A percentile compares a stretch with the other conserved stretches of the same genome.
phyloP scores from a whole-genome alignment of 192 early-diverging fungal species.

The Coemansia sp. region DNA sequence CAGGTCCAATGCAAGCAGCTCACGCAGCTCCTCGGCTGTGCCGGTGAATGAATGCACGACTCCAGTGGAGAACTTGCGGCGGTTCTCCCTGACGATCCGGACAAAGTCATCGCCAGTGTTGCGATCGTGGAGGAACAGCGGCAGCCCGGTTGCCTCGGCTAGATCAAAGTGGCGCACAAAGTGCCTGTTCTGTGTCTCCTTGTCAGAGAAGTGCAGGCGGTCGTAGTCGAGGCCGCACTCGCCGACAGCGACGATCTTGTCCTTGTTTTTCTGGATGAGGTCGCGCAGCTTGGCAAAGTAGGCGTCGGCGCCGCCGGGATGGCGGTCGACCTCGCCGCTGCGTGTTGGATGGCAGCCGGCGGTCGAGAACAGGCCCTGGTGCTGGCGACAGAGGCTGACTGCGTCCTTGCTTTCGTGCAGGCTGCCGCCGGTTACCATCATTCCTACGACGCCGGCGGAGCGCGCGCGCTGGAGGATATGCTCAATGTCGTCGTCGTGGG shows the following conservation, averaged over 20 bases:
- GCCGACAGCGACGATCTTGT: conserved; percentile 84
- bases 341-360: conserved; percentile 87
- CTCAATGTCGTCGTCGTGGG: conserved; percentile 69
- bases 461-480: conserved; percentile 65
- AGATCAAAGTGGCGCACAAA: conserved; percentile 83
- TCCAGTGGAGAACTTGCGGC: conserved; percentile 63
- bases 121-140: conserved; percentile 91
- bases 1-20: conserved; percentile 65
- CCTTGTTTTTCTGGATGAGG: conserved; percentile 34
- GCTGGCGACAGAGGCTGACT: conserved; percentile 54
- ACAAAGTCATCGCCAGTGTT: conserved; percentile 81
- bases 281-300: conserved; percentile 61
- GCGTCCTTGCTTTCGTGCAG: conserved; percentile 63
- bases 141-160: conserved; percentile 70
- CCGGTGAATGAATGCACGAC: conserved; percentile 94
- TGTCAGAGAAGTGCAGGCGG: conserved; percentile 77
- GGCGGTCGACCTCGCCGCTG: conserved; percentile 64
- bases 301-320: conserved; percentile 59
- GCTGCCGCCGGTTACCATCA: conserved; percentile 81
- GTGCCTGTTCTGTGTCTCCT: conserved; percentile 70
- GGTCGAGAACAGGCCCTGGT: conserved; percentile 65
- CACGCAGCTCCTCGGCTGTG: conserved; percentile 61
- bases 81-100: conserved; percentile 59
- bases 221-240: conserved; percentile 97
- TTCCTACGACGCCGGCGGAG: conserved; percentile 66